These are phyloP conservation scores for Epichloe gansuensis DNA, from an alignment of 2,329 filamentous ascomycete genomes.

Conservation along the genomic window DNA sequence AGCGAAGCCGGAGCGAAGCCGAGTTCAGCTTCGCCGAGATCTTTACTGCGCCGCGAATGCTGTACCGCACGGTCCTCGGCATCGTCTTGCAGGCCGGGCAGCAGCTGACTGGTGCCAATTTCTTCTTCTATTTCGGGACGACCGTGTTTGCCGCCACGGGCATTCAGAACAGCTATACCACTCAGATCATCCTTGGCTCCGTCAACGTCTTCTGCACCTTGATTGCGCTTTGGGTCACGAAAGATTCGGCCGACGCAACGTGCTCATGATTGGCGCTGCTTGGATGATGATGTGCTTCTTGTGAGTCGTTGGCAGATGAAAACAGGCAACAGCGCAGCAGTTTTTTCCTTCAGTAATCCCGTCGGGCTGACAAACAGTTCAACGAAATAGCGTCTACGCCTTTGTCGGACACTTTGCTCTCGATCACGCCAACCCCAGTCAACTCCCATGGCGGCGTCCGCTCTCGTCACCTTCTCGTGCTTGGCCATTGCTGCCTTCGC, in stretches of 20 bases:
- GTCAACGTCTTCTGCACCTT: conserved; percentile 60
- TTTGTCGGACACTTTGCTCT: conserved; percentile 36
- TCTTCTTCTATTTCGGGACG: conserved; percentile 55
- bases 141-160: conserved; percentile 56
- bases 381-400: conserved; percentile 27
- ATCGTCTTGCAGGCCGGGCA: conserved; percentile 52
- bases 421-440: conserved; percentile 28
- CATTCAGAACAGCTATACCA: conserved; percentile 52
- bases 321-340: no score
- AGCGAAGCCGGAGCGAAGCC: conserved; percentile 32
- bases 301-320: conserved; percentile 14
- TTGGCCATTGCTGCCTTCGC: conserved; percentile 56
- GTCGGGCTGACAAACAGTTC: neutral
- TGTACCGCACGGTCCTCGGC: conserved; percentile 51
- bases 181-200: conserved; percentile 53
- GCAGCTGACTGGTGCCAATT: conserved; percentile 57
- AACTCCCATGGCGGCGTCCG: conserved; percentile 38
- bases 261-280: conserved; percentile 49
- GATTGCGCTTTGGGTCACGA: conserved; percentile 52
- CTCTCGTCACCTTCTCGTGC: conserved; percentile 57
- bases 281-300: conserved; percentile 47
- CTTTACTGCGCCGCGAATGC: conserved; percentile 55
- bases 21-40: conserved; percentile 44
- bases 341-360: no score
- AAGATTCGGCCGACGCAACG: conserved; percentile 50